Base-by-base conservation (phyloP, 2,329 filamentous ascomycete species). In the Huntiella omanensis region DNA sequence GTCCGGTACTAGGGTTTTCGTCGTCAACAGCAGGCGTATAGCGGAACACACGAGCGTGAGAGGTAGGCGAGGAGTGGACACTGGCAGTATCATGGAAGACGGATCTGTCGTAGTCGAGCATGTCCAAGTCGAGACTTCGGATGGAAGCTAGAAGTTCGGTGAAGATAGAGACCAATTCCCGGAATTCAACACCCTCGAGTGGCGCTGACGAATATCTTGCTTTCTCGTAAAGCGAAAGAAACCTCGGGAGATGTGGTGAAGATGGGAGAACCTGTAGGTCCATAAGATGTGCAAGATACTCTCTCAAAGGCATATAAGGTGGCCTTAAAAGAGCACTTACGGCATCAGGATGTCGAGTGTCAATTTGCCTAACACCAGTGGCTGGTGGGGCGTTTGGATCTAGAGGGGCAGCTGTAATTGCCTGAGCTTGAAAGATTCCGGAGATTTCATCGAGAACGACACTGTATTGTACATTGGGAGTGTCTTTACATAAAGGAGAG, bases 341-440 rank as follows among this genome's bases (percentile, higher is more conserved):
- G 1, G 83, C 75, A 32, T 77, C 71, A 8, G 73, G 66, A 54
- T 87, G 79, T 2, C 82, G 71, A n/a, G 40, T 44, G 6, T 28
- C 22, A 10, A 28, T 7, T 28, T 28, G 22, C 8, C 22, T 28
- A 28, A 7, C 8, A 28, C 22, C 22, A 5, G 40, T 16, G 68
- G 56, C 6, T 39, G 43, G 43, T 15, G 37, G 10, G 33, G 13
- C 15, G 5, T 37, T 41, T 33, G 28, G 33, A 16, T 43, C 47
- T 4, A 37, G 65, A 28, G 79, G 84, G 0, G 82, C 84, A 34
- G 94, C 71, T 0, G 83, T 86, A n/a, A 95, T 75, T 1, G 86
- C 88, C 59, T 88, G 88, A 7, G 84, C 88, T 64, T 96, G 88
- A 52, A 96, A 83, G 22, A 96, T 69, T 57, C 92, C 80, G 1